phyloP scores from a whole-genome alignment of 768 basidiomycete genomes.

The Pluteus cervinus region DNA sequence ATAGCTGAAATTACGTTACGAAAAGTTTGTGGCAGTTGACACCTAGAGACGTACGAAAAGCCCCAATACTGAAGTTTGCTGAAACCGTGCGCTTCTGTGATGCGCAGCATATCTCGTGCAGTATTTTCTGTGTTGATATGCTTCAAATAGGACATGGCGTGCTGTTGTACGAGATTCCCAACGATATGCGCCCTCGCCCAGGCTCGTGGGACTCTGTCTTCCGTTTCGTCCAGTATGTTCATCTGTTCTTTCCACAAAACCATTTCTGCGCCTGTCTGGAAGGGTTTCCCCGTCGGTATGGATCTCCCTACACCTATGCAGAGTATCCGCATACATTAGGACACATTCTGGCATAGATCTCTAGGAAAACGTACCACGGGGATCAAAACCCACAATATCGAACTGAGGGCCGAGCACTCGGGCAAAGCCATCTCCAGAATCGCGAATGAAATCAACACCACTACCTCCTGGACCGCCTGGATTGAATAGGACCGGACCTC shows the following conservation, averaged over 20 bases:
- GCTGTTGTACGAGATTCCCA: too few species aligned
- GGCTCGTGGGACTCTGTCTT: too few species aligned
- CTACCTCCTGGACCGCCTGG: conserved; percentile 44
- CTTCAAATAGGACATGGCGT: too few species aligned
- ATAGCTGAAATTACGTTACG: conserved; percentile 18
- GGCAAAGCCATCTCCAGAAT: conserved; percentile 17
- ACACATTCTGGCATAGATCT: too few species aligned
- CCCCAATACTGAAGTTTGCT: conserved; percentile 28
- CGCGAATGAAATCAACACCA: conserved; percentile 26
- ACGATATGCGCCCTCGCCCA: too few species aligned
- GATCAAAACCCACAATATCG: conserved; percentile 43
- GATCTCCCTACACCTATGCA: conserved; percentile 27
- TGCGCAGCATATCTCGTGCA: conserved; percentile 32
- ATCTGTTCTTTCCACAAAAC: conserved; percentile 14
- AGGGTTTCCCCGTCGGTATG: conserved; percentile 27
- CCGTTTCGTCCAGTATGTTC: background rate
- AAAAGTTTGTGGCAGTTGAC: background rate
- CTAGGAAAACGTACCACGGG: too few species aligned
- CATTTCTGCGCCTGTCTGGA: conserved; percentile 26
- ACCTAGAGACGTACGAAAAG: conserved; percentile 15
- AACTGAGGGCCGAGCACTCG: conserved; percentile 34
- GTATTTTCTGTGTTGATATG: conserved; percentile 32
- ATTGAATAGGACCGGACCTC: conserved; percentile 39
- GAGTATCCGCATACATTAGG: too few species aligned
- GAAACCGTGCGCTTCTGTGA: conserved; percentile 23